A percentile compares a stretch with the other conserved stretches of the same genome.
These are phyloP conservation scores for Bolboschoenoplectus hybrid DNA, from an alignment of 202 grass and related monocot species.

Conservation along the genomic window DNA sequence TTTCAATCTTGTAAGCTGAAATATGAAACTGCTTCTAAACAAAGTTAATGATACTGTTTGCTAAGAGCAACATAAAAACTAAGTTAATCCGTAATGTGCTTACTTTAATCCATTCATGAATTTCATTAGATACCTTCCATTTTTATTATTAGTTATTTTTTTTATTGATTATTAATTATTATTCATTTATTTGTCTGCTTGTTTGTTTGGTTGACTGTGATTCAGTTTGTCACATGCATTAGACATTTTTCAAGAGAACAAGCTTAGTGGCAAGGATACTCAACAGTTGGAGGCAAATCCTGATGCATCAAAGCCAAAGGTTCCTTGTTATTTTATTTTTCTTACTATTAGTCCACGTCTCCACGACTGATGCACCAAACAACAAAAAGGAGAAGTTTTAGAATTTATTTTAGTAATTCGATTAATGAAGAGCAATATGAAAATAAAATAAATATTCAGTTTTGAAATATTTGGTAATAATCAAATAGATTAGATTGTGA, in stretches of 20 bases:
- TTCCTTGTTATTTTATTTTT: conserved; percentile 40
- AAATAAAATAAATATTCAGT: background rate
- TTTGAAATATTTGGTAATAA: background rate
- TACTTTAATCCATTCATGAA: background rate
- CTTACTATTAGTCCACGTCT: background rate
- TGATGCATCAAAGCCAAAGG: conserved; percentile 66
- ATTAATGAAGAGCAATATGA: background rate
- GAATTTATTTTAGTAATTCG: background rate
- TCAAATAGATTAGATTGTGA: background rate
- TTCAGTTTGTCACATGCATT: conserved; percentile 83
- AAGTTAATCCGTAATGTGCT: background rate
- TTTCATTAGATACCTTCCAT: background rate
- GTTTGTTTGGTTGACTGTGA: background rate
- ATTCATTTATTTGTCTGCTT: background rate
- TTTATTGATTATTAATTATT: background rate
- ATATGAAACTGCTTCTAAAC: background rate
- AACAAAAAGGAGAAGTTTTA: background rate
- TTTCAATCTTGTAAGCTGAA: background rate
- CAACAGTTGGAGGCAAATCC: conserved; percentile 52
- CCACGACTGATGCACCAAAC: background rate
- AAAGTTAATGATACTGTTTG: background rate
- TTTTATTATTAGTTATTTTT: background rate
- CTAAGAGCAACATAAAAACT: background rate
- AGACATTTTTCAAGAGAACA: conserved; percentile 91
- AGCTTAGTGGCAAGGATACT: conserved; percentile 58